These are phyloP conservation scores for Stereum hirsutum DNA, from an alignment of 1,284 basidiomycete genomes.

Conservation along the genomic window DNA sequence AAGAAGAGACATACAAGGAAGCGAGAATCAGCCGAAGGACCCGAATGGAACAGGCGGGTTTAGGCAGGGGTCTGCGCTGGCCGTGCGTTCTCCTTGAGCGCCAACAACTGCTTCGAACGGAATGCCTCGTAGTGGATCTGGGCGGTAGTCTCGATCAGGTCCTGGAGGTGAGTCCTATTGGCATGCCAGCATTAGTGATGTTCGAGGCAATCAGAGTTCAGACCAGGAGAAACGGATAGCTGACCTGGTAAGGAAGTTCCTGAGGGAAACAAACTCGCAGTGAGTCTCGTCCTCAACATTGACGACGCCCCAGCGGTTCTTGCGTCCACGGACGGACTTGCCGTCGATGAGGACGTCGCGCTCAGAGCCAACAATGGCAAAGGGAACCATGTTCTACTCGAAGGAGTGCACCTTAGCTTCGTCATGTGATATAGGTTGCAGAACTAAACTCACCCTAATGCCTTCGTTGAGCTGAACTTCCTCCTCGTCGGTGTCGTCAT, in stretches of 20 bases:
- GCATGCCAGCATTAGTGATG: background rate
- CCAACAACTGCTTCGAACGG: slow-evolving; percentile 93
- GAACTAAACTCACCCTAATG: slow-evolving; percentile 66
- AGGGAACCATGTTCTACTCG: slow-evolving; percentile 82
- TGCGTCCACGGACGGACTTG: slow-evolving; percentile 90
- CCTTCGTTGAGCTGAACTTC: slow-evolving; percentile 85
- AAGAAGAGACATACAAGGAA: too few relatives aligned
- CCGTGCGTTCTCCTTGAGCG: slow-evolving; percentile 76
- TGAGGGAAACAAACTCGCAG: slow-evolving; percentile 96
- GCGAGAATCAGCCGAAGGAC: too few relatives aligned
- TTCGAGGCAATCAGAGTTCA: background rate
- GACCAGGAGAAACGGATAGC: slow-evolving; percentile 13
- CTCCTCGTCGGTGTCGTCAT: slow-evolving; percentile 92
- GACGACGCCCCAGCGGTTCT: slow-evolving; percentile 97
- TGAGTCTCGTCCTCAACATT: slow-evolving; percentile 96
- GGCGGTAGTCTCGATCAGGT: slow-evolving; percentile 97
- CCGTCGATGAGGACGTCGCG: slow-evolving; percentile 92
- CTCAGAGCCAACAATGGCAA: slow-evolving; percentile 95
- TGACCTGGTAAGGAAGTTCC: slow-evolving; percentile 91
- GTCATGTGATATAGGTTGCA: background rate
- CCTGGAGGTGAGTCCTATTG: slow-evolving; percentile 88
- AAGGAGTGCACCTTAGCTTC: slow-evolving; percentile 2
- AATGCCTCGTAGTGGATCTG: slow-evolving; percentile 99
- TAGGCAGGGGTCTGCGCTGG: slow-evolving; percentile 14
- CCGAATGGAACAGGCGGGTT: too few relatives aligned